These are phyloP conservation scores for Selenicereus undatus DNA, from an alignment of 148 eudicot species.

Conservation along the genomic window DNA sequence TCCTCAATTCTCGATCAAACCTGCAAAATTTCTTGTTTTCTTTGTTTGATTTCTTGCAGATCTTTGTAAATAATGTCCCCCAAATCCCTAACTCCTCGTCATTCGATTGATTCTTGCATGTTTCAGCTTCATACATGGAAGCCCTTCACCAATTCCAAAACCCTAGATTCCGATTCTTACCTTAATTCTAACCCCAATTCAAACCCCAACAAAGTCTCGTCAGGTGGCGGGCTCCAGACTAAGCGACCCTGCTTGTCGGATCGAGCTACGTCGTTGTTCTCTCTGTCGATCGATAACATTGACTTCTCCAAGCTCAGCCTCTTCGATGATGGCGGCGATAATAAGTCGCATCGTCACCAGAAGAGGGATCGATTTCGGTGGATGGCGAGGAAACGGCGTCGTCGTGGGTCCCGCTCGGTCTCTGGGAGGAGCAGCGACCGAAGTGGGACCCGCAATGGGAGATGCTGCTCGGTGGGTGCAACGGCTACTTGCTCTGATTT, in stretches of 20 bases:
- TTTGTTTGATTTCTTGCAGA: not conserved
- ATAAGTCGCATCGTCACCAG: slow-evolving; percentile 8
- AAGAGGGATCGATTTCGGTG: slow-evolving; percentile 38
- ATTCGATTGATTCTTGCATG: slow-evolving; percentile 61
- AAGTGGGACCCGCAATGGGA: slow-evolving; percentile 48
- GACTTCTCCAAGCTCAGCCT: slow-evolving; percentile 73
- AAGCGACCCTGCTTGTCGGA: slow-evolving; percentile 78
- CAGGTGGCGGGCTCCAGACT: slow-evolving; percentile 21
- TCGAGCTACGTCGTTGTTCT: slow-evolving; percentile 53
- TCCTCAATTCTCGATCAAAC: not conserved
- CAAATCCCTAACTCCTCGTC: slow-evolving; percentile 40
- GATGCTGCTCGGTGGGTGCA: slow-evolving; percentile 66
- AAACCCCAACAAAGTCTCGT: slow-evolving; percentile 24
- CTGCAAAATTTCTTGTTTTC: not conserved
- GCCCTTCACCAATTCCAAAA: slow-evolving; percentile 50
- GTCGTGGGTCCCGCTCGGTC: slow-evolving; percentile 71
- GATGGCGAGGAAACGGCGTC: slow-evolving; percentile 51
- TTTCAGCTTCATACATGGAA: slow-evolving; percentile 61
- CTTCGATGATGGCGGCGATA: slow-evolving; percentile 48
- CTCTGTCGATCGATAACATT: slow-evolving; percentile 49
- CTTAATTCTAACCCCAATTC: slow-evolving; percentile 26
- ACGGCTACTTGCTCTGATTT: slow-evolving; percentile 83
- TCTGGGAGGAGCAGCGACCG: slow-evolving; percentile 74
- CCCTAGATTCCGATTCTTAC: slow-evolving; percentile 51
- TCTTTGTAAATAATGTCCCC: slow-evolving; percentile 31